Evolutionary conservation across 2,329 filamentous ascomycete species (phyloP), one percentile per base, ranked within the genome.

Genomic region (Trichophyton schoenleinii): DNA sequence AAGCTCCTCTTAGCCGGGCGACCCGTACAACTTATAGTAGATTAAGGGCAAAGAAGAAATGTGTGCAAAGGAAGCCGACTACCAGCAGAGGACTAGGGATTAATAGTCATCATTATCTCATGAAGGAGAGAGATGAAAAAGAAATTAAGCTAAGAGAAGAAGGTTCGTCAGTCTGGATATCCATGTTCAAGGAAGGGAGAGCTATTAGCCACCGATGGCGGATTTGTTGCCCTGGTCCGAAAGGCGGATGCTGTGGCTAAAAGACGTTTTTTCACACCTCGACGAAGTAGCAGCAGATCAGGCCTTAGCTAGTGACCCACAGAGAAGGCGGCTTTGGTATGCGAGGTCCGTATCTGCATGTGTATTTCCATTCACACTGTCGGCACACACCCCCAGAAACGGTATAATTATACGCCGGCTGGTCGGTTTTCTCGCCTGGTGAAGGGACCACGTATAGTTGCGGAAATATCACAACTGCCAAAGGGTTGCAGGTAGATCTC

Each of bases 131-230:
- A 34, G 52, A 55, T 36, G 28, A 55, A 55, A 34, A 55, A 34
- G 31, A 36, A 55, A 55, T n/a, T 55, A 36, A 55, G 52, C 25
- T 55, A 55, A 36, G 11, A 28, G 25, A 55, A 49, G 22, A 49
- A 55, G 28, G 52, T 55, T 36, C 34, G 28, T 55, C 52, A 36
- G 52, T 55, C 25, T 18, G 15, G 18, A 36, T 55, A 55, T 31
- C 52, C 28, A 55, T 55, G 52, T 28, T 18, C 13, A 13, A 34
- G 7, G 22, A 25, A n/a, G 25, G 22, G 49, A 13, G 52, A 55
- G 52, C 52, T 55, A 55, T 55, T 44, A 58, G 55, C 55, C 55
- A 58, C 55, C 55, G 55, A 58, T 58, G 55, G 55, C 55, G 55
- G 36, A 58, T 28, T 58, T 58, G 11, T 55, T 36, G 25, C 28